Evolutionary conservation across 2,329 filamentous ascomycete genomes (phyloP), one percentile per base, ranked within the genome.

Genomic region (Ophiosphaerella korrae): DNA sequence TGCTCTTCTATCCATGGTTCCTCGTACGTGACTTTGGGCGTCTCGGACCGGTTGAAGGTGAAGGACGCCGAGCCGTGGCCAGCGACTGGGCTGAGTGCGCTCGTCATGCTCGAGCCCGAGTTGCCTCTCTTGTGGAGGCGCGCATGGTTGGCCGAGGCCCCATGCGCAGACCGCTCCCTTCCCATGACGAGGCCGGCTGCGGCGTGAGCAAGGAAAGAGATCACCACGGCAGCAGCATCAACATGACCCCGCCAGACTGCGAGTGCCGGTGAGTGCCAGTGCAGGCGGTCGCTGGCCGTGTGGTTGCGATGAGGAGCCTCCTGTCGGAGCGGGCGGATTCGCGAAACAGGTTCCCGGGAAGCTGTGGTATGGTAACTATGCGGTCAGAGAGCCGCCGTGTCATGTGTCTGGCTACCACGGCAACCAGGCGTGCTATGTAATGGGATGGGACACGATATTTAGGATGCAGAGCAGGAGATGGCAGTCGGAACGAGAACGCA

Each of bases 81-180:
- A 29, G 26, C 26, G 14, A 65, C 55, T 14, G 71, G 67, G 59
- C 64, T 72, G 43, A 71, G 65, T 37, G 71, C 57, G 58, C 67
- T 70, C 16, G 65, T 64, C 43, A 71, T 57, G n/a, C 70, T 72
- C 14, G 73, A 74, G 56, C 67, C 67, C 4, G 74, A 76, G 62
- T 69, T 65, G 33, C 65, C 71, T 52, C 74, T 71, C 59, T 74
- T 73, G 57, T 77, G 74, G 8, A 76, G 67, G 48, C 72, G 72
- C 47, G 64, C 74, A 66, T 74, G 67, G 42, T 62, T 68, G 36
- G 66, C 52, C 18, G 18, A 21, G 24, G 57, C 50, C 50, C 53
- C 61, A 57, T 65, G 62, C 45, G 62, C 29, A 34, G 43, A 12
- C 32, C 24, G 18, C 13, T 45, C 45, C 45, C 45, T 35, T 47